Evolutionary conservation across 2,329 filamentous ascomycete genomes (phyloP).

Genomic region (Stachybotrys chartarum): DNA sequence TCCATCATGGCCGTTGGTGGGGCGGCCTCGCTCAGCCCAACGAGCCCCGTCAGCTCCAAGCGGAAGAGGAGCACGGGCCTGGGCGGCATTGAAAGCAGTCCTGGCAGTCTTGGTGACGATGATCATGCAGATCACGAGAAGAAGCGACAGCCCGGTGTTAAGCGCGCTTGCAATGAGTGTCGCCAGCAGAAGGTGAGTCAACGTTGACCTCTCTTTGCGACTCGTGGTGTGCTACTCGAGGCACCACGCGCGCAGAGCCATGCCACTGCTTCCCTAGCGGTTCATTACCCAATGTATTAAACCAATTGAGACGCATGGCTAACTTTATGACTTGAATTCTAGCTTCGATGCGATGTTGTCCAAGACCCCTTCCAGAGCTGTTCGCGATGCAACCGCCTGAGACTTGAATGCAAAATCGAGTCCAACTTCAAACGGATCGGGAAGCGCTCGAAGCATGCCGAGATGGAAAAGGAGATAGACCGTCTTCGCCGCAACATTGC

Average conservation of each 20-base stretch:
- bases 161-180: conserved; percentile 79
- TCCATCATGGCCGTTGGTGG: conserved; percentile 37
- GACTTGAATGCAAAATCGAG: conserved; percentile 79
- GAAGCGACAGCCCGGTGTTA: conserved; percentile 61
- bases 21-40: conserved; percentile 45
- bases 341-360: conserved; percentile 78
- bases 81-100: conserved; percentile 50
- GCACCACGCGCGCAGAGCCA: neutral
- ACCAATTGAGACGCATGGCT: conserved; percentile 6
- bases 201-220: neutral
- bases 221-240: neutral
- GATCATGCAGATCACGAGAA: conserved; percentile 54
- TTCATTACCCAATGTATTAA: neutral
- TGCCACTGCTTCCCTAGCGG: neutral
- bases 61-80: conserved; percentile 51
- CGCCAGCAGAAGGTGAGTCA: conserved; percentile 73
- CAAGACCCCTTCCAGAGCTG: conserved; percentile 75
- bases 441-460: conserved; percentile 75
- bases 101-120: conserved; percentile 42
- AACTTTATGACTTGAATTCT: conserved; percentile 6
- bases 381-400: conserved; percentile 70
- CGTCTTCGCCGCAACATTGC: conserved; percentile 55
- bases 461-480: conserved; percentile 81
- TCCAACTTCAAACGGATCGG: conserved; percentile 81
- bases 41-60: conserved; percentile 51